Base-by-base conservation (phyloP, 805 yeast genomes). In the Wickerhamomyces rabaulensis region DNA sequence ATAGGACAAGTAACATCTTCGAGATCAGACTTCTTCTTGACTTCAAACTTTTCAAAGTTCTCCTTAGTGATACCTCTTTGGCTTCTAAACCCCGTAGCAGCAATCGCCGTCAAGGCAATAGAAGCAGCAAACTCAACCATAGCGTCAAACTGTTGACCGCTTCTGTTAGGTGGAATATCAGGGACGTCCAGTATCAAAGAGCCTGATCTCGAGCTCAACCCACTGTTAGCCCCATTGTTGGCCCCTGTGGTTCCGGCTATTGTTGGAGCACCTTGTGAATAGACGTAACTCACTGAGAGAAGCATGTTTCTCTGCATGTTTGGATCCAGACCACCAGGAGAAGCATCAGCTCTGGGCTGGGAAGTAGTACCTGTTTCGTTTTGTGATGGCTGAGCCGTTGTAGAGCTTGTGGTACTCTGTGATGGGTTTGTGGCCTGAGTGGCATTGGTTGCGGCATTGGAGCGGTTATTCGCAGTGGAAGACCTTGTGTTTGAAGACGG, bases 101-200 rank as follows among this genome's bases (percentile, higher is more conserved):
- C 71, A 9, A 84, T 76, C 15, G 87, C 79, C 36, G 83, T 68
- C 60, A 82, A 71, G 1, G 90, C 90, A 63, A 84, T 73, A 22
- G 80, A 79, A 0, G 91, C 82, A 2, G 90, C 89, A 47, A 84
- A 64, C 23, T 82, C 69, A 12, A 85, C 76, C 45, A 84, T 70
- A 31, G 77, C 79, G 56, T 79, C 82, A 27, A 84, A 68, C 31
- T 52, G 57, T 15, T 78, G 72, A 33, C 75, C 74, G n/a, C 81
- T 84, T 44, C 82, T 79, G 48, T 79, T 78, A 16, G 73, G 64
- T 0, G 83, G 76, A 39, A 79, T 79, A 54, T 82, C 81, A n/a
- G 90, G 87, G 26, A 84, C 78, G 37, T 82, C 78, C 54, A 84
- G 65, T 29, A 82, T 73, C 31, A 84, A 66, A 2, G 85, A 75